These are phyloP conservation scores for Blastocrithidia nonstop DNA, from an alignment of 208 protist genomes.

Conservation along the genomic window DNA sequence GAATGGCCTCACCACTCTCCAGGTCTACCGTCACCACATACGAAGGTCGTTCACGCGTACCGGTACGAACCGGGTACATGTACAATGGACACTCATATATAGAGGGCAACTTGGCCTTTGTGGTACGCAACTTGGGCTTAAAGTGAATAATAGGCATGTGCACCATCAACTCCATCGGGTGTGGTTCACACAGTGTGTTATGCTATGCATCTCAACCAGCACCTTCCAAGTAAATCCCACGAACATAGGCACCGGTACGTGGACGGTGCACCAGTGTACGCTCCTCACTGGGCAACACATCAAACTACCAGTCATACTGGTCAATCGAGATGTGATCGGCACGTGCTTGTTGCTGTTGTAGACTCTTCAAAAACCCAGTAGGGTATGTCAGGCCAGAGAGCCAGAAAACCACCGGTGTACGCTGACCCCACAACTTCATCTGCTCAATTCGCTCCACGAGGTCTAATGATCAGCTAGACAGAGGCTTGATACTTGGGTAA, in stretches of 20 bases:
- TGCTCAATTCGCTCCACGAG: conserved; percentile 88
- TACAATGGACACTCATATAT: conserved; percentile 94
- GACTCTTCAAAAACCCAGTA: conserved; percentile 95
- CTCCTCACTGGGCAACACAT: conserved; percentile 83
- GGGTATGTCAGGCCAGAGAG: conserved; percentile 97
- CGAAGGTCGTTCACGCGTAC: conserved; percentile 90
- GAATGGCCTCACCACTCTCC: conserved; percentile 72
- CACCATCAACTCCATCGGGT: conserved; percentile 93
- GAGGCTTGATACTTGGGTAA: conserved; percentile 96
- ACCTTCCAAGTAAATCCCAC: conserved; percentile 94
- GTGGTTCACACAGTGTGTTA: conserved; percentile 88
- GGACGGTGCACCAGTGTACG: conserved; percentile 77
- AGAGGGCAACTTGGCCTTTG: conserved; percentile 57
- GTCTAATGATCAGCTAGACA: conserved; percentile 94
- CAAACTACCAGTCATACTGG: conserved; percentile 96
- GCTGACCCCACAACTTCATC: conserved; percentile 86
- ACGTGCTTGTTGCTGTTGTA: conserved; percentile 92
- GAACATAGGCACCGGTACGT: conserved; percentile 93
- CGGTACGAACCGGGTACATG: conserved; percentile 95
- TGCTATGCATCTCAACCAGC: conserved; percentile 89
- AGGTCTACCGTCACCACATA: conserved; percentile 94
- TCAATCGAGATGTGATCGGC: conserved; percentile 91
- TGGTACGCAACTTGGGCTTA: conserved; percentile 87
- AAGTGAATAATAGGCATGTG: conserved; percentile 98
- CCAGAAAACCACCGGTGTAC: conserved; percentile 93